A percentile compares a stretch with the other conserved stretches of the same genome.
Evolutionary conservation across 176 grass and related monocot genomes (phyloP).

Genomic region (Coix lacrymajobi): DNA sequence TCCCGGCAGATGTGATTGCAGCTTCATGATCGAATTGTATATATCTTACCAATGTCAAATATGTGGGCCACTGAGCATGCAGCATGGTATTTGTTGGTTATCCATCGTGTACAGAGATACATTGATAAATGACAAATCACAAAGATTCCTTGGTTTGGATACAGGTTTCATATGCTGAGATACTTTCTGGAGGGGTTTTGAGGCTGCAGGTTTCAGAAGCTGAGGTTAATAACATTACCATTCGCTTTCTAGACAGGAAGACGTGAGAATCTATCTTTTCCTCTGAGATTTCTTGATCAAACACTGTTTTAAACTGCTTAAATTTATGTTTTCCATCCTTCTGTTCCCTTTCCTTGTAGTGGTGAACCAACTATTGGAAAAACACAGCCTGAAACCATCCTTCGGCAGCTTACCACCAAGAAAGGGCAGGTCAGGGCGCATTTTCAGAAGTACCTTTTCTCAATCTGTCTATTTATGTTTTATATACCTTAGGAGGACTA

Average conservation of each 20-base stretch:
- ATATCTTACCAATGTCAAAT: not conserved
- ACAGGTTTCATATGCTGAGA: constrained; percentile 83
- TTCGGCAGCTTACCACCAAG: constrained; percentile 79
- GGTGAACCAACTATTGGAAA: constrained; percentile 90
- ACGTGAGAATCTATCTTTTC: constrained; percentile 52
- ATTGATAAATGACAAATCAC: constrained; percentile 27
- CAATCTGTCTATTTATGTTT: constrained; percentile 5
- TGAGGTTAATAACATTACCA: constrained; percentile 88
- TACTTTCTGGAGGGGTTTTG: constrained; percentile 93
- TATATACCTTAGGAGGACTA: constrained; percentile 2
- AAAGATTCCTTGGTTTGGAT: constrained; percentile 21
- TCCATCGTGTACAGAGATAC: not conserved
- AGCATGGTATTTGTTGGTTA: not conserved
- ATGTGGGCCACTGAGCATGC: not conserved
- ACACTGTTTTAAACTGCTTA: not conserved
- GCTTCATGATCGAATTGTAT: not conserved
- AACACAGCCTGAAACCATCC: constrained; percentile 83
- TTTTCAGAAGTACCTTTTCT: constrained; percentile 22
- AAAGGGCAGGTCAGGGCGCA: constrained; percentile 78
- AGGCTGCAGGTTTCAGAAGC: constrained; percentile 78
- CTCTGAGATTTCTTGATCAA: constrained; percentile 22
- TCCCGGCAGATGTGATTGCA: not conserved
- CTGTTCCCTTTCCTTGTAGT: constrained; percentile 25
- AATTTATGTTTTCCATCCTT: constrained; percentile 30
- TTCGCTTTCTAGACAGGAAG: constrained; percentile 87